Base-by-base conservation (phyloP, 1,284 basidiomycete genomes). In the Phellopilus nigrolimitatus region DNA sequence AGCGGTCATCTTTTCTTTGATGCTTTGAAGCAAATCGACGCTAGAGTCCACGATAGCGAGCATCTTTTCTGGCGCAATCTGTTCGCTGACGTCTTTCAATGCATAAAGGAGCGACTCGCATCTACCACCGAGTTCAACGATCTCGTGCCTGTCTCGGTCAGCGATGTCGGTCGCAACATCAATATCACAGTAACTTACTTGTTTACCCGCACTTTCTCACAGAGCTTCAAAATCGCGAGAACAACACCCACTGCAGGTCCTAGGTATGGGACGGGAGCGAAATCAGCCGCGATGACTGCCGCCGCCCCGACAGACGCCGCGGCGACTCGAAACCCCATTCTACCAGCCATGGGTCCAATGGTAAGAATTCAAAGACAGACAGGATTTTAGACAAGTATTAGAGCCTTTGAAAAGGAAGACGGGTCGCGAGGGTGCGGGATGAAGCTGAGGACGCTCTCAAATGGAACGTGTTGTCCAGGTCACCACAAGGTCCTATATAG, bases 191-290 rank as follows among this genome's bases (percentile, higher is more conserved):
- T n/a, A 3, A 44, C 61, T 15, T 56, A 71, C 77, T 68, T 71
- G 60, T 80, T 80, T 1, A 66, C 62, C 1, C 64, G 54, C n/a
- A 78, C 73, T 55, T 74, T 71, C 42, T 71, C 68, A 57, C 76
- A 72, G 38, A 75, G 66, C 46, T 70, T 53, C 19, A 78, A 61
- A 31, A 78, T 72, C 21, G 57, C 64, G 36, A 68, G 68, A 5
- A 76, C 57, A 1, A 70, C 47, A 9, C 70, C 71, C 24, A 72
- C 67, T 9, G 69, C 68, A 8, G 71, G 69, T 10, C 60, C 64
- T 13, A 80, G 62, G 45, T 67, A 76, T 30, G 79, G 79, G 3
- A 79, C 61, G 6, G 77, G 76, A 15, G 69, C 63, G 34, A 78
- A 71, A 48, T 73, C 61, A 9, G 77, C 71, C 15, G 73, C 63